These are phyloP conservation scores for Clavispora asparagi DNA, from an alignment of 805 yeast genomes.

Conservation along the genomic window DNA sequence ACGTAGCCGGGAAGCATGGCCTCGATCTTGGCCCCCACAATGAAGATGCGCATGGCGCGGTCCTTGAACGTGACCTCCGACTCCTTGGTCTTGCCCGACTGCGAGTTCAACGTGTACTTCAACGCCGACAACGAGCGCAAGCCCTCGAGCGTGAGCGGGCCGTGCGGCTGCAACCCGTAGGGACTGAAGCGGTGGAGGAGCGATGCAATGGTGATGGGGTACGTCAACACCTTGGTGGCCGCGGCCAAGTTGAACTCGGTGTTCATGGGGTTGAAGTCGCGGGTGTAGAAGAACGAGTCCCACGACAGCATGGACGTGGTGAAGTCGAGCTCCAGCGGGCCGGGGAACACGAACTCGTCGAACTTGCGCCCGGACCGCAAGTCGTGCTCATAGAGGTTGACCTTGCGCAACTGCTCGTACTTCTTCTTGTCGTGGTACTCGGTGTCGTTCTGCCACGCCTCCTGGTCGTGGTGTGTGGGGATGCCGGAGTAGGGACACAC, in stretches of 20 bases:
- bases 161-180: conserved; percentile 72
- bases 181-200: conserved; percentile 83
- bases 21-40: conserved; percentile 90
- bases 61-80: conserved; percentile 60
- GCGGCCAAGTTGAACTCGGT: conserved; percentile 95
- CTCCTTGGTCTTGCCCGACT: conserved; percentile 36
- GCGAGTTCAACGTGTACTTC: conserved; percentile 83
- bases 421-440: conserved; percentile 63
- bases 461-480: conserved; percentile 89
- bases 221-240: conserved; percentile 88
- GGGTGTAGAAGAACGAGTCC: conserved; percentile 91
- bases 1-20: conserved; percentile 90
- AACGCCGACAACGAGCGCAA: conserved; percentile 89
- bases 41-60: conserved; percentile 83
- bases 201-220: conserved; percentile 86
- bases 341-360: conserved; percentile 94
- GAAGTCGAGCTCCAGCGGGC: conserved; percentile 67
- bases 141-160: conserved; percentile 89
- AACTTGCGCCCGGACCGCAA: conserved; percentile 88
- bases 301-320: conserved; percentile 74
- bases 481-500: conserved; percentile 94
- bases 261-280: conserved; percentile 93
- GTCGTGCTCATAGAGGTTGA: conserved; percentile 91
- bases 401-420: conserved; percentile 76
- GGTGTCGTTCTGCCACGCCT: conserved; percentile 81